Evolutionary conservation across 23 red algal species (phyloP).

Genomic region (Chondrus crispus): DNA sequence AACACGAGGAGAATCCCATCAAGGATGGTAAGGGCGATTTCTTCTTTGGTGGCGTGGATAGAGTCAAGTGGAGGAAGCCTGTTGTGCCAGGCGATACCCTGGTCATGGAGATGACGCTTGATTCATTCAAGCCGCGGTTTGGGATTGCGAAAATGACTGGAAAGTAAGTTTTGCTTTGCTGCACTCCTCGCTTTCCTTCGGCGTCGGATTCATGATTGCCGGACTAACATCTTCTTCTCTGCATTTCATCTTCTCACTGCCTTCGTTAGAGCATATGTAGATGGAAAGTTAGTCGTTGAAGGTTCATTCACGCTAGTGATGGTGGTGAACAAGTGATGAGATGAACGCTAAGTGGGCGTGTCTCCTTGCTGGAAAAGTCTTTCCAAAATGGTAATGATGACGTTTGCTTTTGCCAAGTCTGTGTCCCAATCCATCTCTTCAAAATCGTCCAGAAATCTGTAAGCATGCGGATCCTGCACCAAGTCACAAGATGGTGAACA

Average conservation of each 20-base stretch:
- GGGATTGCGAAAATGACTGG: constrained; percentile 89
- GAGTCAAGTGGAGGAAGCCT: constrained; percentile 79
- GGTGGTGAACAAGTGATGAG: constrained; percentile 26
- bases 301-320: constrained; percentile 86
- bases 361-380: constrained; percentile 28
- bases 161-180: constrained; percentile 56
- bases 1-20: constrained; percentile 50
- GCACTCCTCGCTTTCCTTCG: neutral
- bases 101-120: constrained; percentile 83
- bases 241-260: neutral
- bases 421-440: neutral
- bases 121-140: constrained; percentile 53
- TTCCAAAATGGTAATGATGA: constrained; percentile 36
- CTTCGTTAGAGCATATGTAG: constrained; percentile 66
- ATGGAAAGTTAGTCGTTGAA: constrained; percentile 79
- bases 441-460: neutral
- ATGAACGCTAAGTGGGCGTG: neutral
- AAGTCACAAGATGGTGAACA: neutral
- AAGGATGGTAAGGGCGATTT: constrained; percentile 58
- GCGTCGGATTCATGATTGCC: neutral
- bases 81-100: constrained; percentile 94
- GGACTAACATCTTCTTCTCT: neutral
- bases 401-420: constrained; percentile 11
- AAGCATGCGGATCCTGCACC: neutral
- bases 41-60: constrained; percentile 89